A percentile compares a stretch with the other conserved stretches of the same genome.
phyloP scores from a whole-genome alignment of 768 basidiomycete genomes.

The Kwoniella sp. region DNA sequence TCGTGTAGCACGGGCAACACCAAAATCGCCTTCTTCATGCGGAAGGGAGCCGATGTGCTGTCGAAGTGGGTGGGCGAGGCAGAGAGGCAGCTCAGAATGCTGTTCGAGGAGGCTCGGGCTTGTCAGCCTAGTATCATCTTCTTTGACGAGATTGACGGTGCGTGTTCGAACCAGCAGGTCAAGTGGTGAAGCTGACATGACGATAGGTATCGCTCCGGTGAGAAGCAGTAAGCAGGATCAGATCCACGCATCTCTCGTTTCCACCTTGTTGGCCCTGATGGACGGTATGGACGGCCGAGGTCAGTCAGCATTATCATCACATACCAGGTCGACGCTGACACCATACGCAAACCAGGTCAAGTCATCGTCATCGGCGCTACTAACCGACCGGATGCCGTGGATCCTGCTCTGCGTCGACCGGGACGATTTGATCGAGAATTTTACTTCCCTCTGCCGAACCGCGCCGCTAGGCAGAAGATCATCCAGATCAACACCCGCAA shows the following conservation, averaged over 20 bases:
- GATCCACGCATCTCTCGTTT: conserved; percentile 96
- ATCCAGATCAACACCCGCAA: conserved; percentile 80
- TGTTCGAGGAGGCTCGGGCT: conserved; percentile 91
- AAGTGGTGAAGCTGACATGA: neutral
- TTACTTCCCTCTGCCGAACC: conserved; percentile 85
- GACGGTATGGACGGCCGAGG: conserved; percentile 98
- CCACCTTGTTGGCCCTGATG: conserved; percentile 92
- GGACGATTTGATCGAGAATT: conserved; percentile 97
- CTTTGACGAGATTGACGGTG: conserved; percentile 97
- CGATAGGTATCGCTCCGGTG: conserved; percentile 73
- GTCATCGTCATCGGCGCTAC: conserved; percentile 98
- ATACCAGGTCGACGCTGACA: neutral
- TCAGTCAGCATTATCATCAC: conserved; percentile 8
- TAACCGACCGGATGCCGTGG: conserved; percentile 94
- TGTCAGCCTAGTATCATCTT: conserved; percentile 97
- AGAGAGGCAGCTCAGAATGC: conserved; percentile 84
- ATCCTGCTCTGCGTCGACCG: conserved; percentile 87
- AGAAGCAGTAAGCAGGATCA: conserved; percentile 98
- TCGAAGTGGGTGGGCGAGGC: conserved; percentile 99
- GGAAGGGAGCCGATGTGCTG: conserved; percentile 94
- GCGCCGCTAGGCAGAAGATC: conserved; percentile 82
- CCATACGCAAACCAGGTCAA: conserved; percentile 56
- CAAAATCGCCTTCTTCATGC: conserved; percentile 97
- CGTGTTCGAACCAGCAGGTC: conserved; percentile 7
- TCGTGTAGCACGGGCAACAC: conserved; percentile 81